Evolutionary conservation across 1,284 basidiomycete species (phyloP), one percentile per base, ranked within the genome.

Genomic region (Rhodotorula sp.): DNA sequence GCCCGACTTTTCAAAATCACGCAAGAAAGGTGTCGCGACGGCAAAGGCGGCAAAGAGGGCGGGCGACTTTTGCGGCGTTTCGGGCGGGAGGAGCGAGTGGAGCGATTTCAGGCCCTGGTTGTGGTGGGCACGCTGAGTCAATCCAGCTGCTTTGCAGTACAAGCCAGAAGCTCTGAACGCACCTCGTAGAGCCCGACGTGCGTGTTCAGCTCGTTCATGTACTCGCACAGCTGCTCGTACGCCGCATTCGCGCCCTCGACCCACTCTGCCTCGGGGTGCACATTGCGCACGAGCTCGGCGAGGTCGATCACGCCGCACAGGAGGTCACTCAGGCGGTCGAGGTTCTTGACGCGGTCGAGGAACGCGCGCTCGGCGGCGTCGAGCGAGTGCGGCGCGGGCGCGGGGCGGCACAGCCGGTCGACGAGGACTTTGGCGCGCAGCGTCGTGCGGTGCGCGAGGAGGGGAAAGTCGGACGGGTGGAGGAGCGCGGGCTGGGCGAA

Each of bases 181-280:
- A 91, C 93, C 84, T 92, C 86, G 79, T 97, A 97, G 55, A 99
- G 84, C 25, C 90, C 93, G n/a, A 90, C 89, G 84, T 97, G 87
- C 23, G 95, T 98, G 82, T 99, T 99, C 71, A 99, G 86, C 53
- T 92, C 89, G 83, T 98, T 98, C 95, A 99, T 98, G 82, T 91
- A 96, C 81, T 93, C 91, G 84, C 93, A 97, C 68, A 98, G 84
- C 70, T 88, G 88, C 82, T 95, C 93, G 81, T 98, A 97, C 55
- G 92, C 91, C 70, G 86, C 85, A 79, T 97, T 92, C 48, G 93
- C 92, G 66, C 89, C 90, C 41, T 87, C 85, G 16, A 92, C 86
- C 95, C 96, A 98, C 61, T 83, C 80, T 25, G 84, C 83, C 77
- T 96, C 91, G 0, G 96, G 95, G 84, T 98, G 94, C 0, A 93